phyloP scores from a whole-genome alignment of 1,139 yeast genomes.

The Kodamaea sp. region DNA sequence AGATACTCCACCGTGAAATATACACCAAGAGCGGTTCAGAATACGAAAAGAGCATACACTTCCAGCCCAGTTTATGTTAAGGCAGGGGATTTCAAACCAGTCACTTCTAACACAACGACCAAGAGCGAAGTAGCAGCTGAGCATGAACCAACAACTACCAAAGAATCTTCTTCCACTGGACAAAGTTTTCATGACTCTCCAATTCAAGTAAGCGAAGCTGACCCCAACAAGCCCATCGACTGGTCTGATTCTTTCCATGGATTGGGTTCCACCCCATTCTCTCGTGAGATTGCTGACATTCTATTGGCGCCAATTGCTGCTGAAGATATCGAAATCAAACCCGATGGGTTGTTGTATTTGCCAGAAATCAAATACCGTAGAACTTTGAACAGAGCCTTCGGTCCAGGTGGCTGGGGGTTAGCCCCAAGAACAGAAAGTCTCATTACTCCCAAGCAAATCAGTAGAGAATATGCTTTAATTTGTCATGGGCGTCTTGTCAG shows the following conservation, averaged over 20 bases:
- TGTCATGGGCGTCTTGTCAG: constrained; percentile 88
- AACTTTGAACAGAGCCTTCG: constrained; percentile 84
- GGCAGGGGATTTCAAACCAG: constrained; percentile 5
- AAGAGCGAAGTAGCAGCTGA: neutral
- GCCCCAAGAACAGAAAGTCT: constrained; percentile 89
- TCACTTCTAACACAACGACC: neutral
- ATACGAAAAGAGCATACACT: constrained; percentile 8
- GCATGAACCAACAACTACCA: too few species aligned
- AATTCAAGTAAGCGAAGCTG: constrained; percentile 1
- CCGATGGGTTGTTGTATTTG: constrained; percentile 86
- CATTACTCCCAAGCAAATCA: constrained; percentile 61
- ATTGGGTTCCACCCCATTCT: constrained; percentile 74
- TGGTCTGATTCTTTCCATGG: constrained; percentile 86
- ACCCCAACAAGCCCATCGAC: constrained; percentile 32
- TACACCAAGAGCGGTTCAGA: neutral
- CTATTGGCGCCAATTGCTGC: constrained; percentile 61
- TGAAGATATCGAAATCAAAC: constrained; percentile 87
- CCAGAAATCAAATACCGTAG: constrained; percentile 96
- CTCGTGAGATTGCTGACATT: constrained; percentile 56
- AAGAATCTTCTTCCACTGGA: neutral
- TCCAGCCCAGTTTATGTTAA: constrained; percentile 12
- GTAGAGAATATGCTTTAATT: constrained; percentile 86
- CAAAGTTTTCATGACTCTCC: constrained; percentile 27
- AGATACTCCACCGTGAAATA: constrained; percentile 3
- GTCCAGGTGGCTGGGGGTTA: constrained; percentile 99